Conservation (phyloP, 2,329 filamentous ascomycete genomes). For the Zymoseptoria crescenta region DNA sequence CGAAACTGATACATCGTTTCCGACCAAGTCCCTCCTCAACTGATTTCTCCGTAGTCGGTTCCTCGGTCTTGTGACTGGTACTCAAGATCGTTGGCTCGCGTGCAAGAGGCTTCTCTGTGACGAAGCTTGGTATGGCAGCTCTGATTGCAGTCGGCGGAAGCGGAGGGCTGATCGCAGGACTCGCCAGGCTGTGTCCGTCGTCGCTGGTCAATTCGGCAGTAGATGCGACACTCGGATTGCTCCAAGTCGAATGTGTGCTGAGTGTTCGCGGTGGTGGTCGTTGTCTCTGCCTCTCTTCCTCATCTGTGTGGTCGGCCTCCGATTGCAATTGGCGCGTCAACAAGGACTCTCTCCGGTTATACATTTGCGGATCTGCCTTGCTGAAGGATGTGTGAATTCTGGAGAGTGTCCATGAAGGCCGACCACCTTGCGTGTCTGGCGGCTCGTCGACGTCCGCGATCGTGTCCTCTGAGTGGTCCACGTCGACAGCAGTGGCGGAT, state of each 20-base stretch:
- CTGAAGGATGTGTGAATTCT: constrained; percentile 11
- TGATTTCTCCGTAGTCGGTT: constrained; percentile 41
- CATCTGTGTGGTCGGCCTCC: constrained; percentile 40
- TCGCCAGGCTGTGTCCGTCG: constrained; percentile 66
- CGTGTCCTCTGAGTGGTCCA: constrained; percentile 49
- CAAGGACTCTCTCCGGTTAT: constrained; percentile 65
- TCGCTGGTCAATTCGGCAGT: constrained; percentile 93
- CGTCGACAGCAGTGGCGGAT: constrained; percentile 15
- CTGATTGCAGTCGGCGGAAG: constrained; percentile 49
- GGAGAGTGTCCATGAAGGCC: constrained; percentile 6
- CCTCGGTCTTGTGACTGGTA: constrained; percentile 26
- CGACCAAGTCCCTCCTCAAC: constrained; percentile 60
- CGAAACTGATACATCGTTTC: constrained; percentile 89
- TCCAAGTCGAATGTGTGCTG: constrained; percentile 60
- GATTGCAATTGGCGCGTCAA: constrained; percentile 73
- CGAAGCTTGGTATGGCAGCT: constrained; percentile 25
- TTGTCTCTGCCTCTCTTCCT: constrained; percentile 20
- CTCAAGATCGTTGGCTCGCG: constrained; percentile 32
- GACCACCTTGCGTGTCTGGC: constrained; percentile 51
- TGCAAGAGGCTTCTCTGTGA: constrained; percentile 34
- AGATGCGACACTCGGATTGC: constrained; percentile 71
- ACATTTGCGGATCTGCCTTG: constrained; percentile 41
- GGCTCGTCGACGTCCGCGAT: constrained; percentile 79
- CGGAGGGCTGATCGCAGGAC: constrained; percentile 80
- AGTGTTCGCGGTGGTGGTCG: constrained; percentile 32